A percentile compares a stretch with the other conserved stretches of the same genome.
Evolutionary conservation across 176 grass and related monocot genomes (phyloP).

Genomic region (Aegilops umbellulata): DNA sequence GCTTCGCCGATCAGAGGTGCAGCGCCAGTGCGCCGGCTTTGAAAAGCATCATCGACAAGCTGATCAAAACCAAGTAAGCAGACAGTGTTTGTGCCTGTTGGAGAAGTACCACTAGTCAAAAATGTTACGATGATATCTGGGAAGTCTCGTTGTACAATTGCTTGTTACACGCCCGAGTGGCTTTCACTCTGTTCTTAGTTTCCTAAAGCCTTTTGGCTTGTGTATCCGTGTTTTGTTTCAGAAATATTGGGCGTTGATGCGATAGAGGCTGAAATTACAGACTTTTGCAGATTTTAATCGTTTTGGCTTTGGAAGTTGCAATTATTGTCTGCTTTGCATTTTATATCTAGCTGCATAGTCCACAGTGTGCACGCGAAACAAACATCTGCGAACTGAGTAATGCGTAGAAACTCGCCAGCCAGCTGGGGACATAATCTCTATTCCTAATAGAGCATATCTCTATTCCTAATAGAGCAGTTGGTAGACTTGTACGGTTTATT

Average conservation of each 20-base stretch:
- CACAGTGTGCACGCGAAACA: too few relatives aligned
- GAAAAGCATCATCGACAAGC: conserved; percentile 70
- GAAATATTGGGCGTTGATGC: neutral
- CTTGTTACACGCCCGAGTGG: neutral
- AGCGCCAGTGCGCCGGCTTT: conserved; percentile 67
- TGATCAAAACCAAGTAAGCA: conserved; percentile 40
- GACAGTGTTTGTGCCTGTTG: neutral
- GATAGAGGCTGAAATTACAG: neutral
- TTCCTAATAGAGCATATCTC: too few relatives aligned
- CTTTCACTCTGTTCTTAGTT: neutral
- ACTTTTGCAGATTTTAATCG: neutral
- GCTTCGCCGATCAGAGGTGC: conserved; percentile 82
- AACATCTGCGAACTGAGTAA: too few relatives aligned
- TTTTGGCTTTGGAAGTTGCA: neutral
- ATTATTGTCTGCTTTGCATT: neutral
- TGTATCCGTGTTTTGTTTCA: neutral
- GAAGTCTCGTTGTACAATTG: neutral
- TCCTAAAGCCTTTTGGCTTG: neutral
- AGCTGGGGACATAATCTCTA: too few relatives aligned
- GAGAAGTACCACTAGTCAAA: neutral
- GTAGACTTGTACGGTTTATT: too few relatives aligned
- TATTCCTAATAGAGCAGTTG: too few relatives aligned
- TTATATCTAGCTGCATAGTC: too few relatives aligned
- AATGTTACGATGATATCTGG: neutral
- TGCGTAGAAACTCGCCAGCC: too few relatives aligned